Evolutionary conservation across 306 rosid genomes (phyloP).

Genomic region (Argentina anserina): DNA sequence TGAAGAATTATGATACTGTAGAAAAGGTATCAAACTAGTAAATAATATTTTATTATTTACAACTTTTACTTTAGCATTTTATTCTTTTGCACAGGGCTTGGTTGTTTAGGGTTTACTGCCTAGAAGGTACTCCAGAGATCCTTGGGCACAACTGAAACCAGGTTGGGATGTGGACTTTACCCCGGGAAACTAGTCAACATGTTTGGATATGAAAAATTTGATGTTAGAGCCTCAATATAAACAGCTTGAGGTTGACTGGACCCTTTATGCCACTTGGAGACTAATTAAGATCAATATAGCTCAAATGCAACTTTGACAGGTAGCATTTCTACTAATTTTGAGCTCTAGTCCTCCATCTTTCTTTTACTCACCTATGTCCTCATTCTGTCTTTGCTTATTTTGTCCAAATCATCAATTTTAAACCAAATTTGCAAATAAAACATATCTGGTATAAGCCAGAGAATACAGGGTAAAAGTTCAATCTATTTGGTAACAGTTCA

Average conservation of each 20-base stretch:
- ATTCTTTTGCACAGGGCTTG: background rate
- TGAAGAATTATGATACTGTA: background rate
- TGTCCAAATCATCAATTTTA: background rate
- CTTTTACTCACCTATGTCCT: background rate
- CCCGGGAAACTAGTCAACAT: no score
- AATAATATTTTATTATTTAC: background rate
- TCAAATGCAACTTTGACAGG: slow-evolving; percentile 5
- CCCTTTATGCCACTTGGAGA: background rate
- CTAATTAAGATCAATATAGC: background rate
- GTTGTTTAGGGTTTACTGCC: background rate
- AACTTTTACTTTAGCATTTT: background rate
- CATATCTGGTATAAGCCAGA: background rate
- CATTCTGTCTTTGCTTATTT: background rate
- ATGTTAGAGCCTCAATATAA: no score
- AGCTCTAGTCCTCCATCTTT: background rate
- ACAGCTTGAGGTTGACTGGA: background rate
- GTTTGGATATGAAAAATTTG: no score
- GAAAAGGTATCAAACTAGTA: slow-evolving; percentile 1
- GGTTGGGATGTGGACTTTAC: no score
- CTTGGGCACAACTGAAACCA: background rate
- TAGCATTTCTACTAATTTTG: background rate
- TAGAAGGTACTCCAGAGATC: background rate
- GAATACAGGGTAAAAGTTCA: background rate
- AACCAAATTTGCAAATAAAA: background rate
- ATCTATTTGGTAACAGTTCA: background rate